Base-by-base conservation (phyloP, 1,284 basidiomycete genomes). In the Malassezia brasiliensis region DNA sequence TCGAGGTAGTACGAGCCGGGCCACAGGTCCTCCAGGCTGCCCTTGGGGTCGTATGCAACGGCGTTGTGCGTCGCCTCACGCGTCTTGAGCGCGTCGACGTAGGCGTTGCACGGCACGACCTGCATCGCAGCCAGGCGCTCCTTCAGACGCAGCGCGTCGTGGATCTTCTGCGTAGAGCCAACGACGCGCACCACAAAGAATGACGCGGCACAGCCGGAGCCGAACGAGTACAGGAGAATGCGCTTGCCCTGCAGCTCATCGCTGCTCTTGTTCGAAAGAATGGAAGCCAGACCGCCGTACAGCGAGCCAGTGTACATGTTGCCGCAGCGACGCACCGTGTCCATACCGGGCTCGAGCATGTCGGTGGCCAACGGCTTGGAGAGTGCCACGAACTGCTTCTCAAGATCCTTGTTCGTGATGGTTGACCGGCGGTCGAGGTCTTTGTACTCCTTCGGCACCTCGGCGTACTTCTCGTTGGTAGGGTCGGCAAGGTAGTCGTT, bases 281-380 rank as follows among this genome's bases (percentile, higher is more conserved):
- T 56, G 32, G 66, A 88, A 34, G 90, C 87, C 57, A 98, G 83
- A 63, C 88, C 90, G 53, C 89, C 90, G 76, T 93, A 96, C 28
- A 98, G 80, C 41, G 89, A 91, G n/a, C 86, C 93, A 20, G 93
- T 91, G 82, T 98, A 96, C 87, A 93, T 94, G 83, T 98, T 96
- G 15, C 93, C 93, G 71, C 68, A 67, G 51, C 69, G 61, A 46
- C 69, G 64, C 35, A 73, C 71, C 12, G 68, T 68, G 59, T 69
- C 66, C 64, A 67, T 73, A 20, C 63, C 61, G 25, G 55, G 72
- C 57, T 72, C 72, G 20, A 74, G 65, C 63, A 64, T 68, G 48
- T 47, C 39, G 44, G 58, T 50, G 52, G 63, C 60, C 5, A 52
- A 12, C 46, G 53, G 46, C 65, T 74, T 74, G 53, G 62, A 60